Evolutionary conservation across 177 flowering plant genomes (phyloP), one percentile per base, ranked within the genome.

Genomic region (Vitis hybrid): DNA sequence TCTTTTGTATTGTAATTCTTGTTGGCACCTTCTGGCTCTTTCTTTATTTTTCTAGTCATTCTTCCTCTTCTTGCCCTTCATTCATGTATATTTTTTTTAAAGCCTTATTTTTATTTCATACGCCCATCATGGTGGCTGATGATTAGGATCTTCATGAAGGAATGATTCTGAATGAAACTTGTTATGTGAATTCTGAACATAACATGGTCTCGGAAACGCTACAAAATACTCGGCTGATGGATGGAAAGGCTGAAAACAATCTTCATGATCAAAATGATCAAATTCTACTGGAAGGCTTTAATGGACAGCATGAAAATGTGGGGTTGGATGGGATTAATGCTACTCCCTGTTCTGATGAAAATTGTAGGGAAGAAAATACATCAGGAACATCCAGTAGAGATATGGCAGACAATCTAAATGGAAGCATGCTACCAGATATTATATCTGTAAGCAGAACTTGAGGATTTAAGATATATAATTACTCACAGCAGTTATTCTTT

Each of bases 231-330:
- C 29, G 70, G 57, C 51, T 61, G 14, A 68, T 75, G 20, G 72
- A 39, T 67, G 82, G 77, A 49, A 83, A 73, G 63, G 74, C 73
- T 54, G 82, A 75, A 69, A 78, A 56, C 45, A 59, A 50, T 73
- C 49, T 22, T 68, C 78, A 67, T 65, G 59, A 63, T 16, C 59
- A 73, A 59, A 73, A 49, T 57, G 74, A 71, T 19, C 73, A 69
- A 59, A 52, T 15, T 52, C 68, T 58, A 4, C 13, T 59, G 56
- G 76, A 71, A 59, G 69, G 78, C 20, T 48, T 29, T 15, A 71
- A 71, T 68, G 77, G 77, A 69, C 79, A 74, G 66, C 55, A 51
- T 62, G 79, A 26, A 59, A 84, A 68, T 69, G 49, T 59, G 29
- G 77, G 68, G 14, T 69, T 73, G 66, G 70, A 73, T 69, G 86